These are phyloP conservation scores for Dendrobium huoshanense DNA, from an alignment of 106 monocot species.

Conservation along the genomic window DNA sequence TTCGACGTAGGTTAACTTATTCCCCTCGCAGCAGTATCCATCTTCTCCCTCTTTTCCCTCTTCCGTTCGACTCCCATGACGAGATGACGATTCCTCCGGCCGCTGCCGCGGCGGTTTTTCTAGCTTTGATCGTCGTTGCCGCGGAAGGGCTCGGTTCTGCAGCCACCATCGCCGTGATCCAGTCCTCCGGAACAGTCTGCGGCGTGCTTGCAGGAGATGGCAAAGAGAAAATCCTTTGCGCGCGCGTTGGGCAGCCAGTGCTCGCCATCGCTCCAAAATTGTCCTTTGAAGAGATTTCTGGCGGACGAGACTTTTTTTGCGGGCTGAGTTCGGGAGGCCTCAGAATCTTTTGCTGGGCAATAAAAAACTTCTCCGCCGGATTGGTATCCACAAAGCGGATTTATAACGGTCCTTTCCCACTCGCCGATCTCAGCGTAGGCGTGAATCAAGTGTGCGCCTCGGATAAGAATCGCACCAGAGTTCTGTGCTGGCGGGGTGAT, in stretches of 20 bases:
- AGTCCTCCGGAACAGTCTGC: conserved; percentile 31
- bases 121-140: neutral
- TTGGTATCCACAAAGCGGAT: conserved; percentile 34
- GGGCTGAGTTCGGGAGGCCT: conserved; percentile 28
- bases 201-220: conserved; percentile 26
- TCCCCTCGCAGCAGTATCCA: too few relatives aligned
- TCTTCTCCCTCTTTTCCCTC: neutral
- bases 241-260: neutral
- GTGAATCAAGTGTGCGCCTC: conserved; percentile 54
- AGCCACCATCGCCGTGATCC: conserved; percentile 27
- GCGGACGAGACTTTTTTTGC: conserved; percentile 37
- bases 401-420: conserved; percentile 28
- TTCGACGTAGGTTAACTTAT: too few relatives aligned
- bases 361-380: neutral
- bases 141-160: conserved; percentile 20
- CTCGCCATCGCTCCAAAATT: conserved; percentile 18
- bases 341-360: conserved; percentile 62
- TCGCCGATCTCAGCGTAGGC: conserved; percentile 57
- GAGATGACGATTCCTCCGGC: conserved; percentile 4
- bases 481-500: conserved; percentile 54
- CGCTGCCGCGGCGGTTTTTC: neutral
- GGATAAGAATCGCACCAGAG: conserved; percentile 1
- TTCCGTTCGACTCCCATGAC: neutral
- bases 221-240: conserved; percentile 22
- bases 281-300: conserved; percentile 41